These are phyloP conservation scores for Thalassia testudinum DNA, from an alignment of 116 monocot species.

Conservation along the genomic window DNA sequence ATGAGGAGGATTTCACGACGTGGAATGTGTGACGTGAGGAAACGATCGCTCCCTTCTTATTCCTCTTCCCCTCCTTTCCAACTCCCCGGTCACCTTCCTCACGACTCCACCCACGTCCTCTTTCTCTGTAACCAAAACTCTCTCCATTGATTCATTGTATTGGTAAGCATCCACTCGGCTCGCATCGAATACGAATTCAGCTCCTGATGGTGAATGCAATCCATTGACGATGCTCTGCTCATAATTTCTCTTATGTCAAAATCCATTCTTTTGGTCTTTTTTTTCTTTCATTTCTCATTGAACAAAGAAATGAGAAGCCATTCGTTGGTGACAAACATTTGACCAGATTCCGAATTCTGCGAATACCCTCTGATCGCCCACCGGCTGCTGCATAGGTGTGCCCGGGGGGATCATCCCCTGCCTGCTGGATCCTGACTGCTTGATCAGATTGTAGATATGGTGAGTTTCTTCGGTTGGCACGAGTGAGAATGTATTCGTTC, in stretches of 20 bases:
- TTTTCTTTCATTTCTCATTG: no score
- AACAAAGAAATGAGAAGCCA: no score
- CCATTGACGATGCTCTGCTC: not conserved
- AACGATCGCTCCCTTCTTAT: no score
- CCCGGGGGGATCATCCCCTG: not conserved
- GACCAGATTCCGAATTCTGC: not conserved
- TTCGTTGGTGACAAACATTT: not conserved
- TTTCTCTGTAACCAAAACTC: not conserved
- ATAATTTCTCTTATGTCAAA: not conserved
- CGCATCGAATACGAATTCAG: no score
- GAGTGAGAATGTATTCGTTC: not conserved
- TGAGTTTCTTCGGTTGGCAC: not conserved
- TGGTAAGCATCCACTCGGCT: no score
- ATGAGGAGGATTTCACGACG: no score
- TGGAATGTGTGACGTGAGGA: no score
- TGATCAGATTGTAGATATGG: not conserved
- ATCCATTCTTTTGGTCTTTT: not conserved
- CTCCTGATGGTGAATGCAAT: no score
- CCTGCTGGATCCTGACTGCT: not conserved
- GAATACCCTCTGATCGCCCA: no score
- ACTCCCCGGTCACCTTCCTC: no score
- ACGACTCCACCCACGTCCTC: not conserved
- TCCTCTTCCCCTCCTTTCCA: no score
- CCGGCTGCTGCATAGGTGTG: not conserved
- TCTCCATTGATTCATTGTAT: not conserved